Evolutionary conservation across 148 eudicot genomes (phyloP), one percentile per base, ranked within the genome.

Genomic region (Euryodendron excelsum): DNA sequence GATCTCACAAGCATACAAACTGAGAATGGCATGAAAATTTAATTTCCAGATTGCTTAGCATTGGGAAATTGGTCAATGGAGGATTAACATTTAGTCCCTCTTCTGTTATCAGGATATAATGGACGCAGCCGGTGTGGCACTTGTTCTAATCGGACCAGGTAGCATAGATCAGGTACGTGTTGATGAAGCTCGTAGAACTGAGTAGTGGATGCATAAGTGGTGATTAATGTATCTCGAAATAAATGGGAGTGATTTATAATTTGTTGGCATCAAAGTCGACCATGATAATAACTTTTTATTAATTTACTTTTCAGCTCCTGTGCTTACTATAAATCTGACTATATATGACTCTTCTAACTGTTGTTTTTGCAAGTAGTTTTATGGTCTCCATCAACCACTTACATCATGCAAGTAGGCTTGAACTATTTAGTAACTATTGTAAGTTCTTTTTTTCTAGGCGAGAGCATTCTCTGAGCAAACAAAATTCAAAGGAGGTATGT

Each of bases 141-240:
- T 96, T 78, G 87, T 96, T 84, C 80, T 96, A 67, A 93, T 96
- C 83, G 99, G 98, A 81, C 99, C 99, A 48, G 98, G 99, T 64
- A 96, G 83, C 72, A 78, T 93, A 69, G 97, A 93, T 82, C 99
- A 96, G 97, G 97, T 95, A 83, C 78, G 63, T 48, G 36, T 14
- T 62, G 36, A 52, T 30, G 27, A 73, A 47, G 47, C 23, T 79
- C 50, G 48, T 5, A 23, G n/a, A 33, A 30, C 47, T 79, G 27
- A 69, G 56, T 79, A 73, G 28, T 70, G 6, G 50, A 39, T 30
- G 47, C 30, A 6, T n/a, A 12, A n/a, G 14, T 66, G 17, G 15
- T 44, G 31, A 23, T 5, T 64, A 63, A 41, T 37, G 7, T 28
- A 36, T 31, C 11, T 41, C 30, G 27, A 20, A 34, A 21, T 37